Base-by-base conservation (phyloP, 2,329 filamentous ascomycete species). In the Hypocreales sp. region DNA sequence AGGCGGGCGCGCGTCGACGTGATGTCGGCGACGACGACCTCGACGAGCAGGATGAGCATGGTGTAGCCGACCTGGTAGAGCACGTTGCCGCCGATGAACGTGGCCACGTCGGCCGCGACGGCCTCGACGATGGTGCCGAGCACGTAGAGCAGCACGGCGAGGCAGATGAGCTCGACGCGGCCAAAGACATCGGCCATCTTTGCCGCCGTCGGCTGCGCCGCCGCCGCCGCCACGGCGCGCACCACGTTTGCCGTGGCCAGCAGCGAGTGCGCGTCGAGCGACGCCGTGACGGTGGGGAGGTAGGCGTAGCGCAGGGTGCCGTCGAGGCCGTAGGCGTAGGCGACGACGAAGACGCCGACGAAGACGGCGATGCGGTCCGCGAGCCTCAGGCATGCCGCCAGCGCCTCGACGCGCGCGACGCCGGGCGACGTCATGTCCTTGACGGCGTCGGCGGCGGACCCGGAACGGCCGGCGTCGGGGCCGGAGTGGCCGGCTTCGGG, bases 131-230 rank as follows among this genome's bases (percentile, higher is more conserved):
- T 55, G 3, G 68, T 66, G 8, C 62, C 61, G 26, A 53, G 15
- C 0, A 65, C 56, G 32, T 73, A 74, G 30, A 75, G 67, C 7
- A 71, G 23, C 1, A 70, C 58, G 0, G 66, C 64, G 2, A 70
- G 43, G 4, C 61, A 42, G 9, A 76, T 55, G 18, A 74, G 51
- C 41, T 76, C 69, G n/a, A 68, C 55, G 31, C 72, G 60, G 12
- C 72, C 72, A 37, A 76, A 72, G 7, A 73, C 63, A 38, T 71
- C 72, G 12, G 71, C 66, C 37, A 74, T 62, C 40, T 71, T 72
- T 16, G 64, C 68, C 1, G 66, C 58, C 1, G 69, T 63, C 31
- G 55, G 67, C 55, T 67, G 50, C 11, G 66, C 64, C 5, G 66
- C 70, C 23, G 67, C 68, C 8, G 66, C 68, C 35, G 74, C 67